phyloP scores from a whole-genome alignment of 73 alveolate species.

The Urostyla sp. region DNA sequence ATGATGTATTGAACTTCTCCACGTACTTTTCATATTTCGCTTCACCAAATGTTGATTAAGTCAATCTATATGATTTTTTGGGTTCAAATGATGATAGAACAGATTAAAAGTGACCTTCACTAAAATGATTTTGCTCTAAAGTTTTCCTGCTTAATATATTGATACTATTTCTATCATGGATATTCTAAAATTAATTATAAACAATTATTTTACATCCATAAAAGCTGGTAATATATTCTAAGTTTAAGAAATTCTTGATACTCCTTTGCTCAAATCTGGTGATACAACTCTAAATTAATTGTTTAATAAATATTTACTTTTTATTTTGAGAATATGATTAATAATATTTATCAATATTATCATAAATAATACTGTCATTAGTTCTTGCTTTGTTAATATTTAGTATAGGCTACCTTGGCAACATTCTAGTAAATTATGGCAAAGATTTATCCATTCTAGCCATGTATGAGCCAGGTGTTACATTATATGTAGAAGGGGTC shows the following conservation, averaged over 20 bases:
- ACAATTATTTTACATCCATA: too few species aligned
- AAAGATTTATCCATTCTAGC: conserved; percentile 11
- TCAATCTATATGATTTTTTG: conserved; percentile 5
- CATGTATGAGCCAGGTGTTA: conserved; percentile 36
- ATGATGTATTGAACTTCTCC: conserved; percentile 23
- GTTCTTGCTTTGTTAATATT: conserved; percentile 31
- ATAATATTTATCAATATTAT: conserved; percentile 33
- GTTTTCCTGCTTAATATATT: conserved; percentile 16
- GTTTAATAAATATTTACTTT: not conserved
- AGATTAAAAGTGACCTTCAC: conserved; percentile 30
- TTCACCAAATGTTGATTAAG: conserved; percentile 32
- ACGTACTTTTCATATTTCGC: conserved; percentile 23
- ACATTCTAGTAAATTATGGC: conserved; percentile 2
- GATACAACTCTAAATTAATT: conserved; percentile 26
- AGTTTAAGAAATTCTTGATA: too few species aligned
- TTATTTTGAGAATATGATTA: not conserved
- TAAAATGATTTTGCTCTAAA: conserved; percentile 24
- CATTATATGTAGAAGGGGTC: conserved; percentile 48
- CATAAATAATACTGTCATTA: conserved; percentile 36
- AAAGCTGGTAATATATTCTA: conserved; percentile 33
- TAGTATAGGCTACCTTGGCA: conserved; percentile 24
- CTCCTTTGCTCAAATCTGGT: conserved; percentile 7
- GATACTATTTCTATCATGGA: conserved; percentile 17
- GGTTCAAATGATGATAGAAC: conserved; percentile 30
- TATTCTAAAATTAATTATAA: too few species aligned